Base-by-base conservation (phyloP, 2,329 filamentous ascomycete species). In the Kalaharituber pfeilii region DNA sequence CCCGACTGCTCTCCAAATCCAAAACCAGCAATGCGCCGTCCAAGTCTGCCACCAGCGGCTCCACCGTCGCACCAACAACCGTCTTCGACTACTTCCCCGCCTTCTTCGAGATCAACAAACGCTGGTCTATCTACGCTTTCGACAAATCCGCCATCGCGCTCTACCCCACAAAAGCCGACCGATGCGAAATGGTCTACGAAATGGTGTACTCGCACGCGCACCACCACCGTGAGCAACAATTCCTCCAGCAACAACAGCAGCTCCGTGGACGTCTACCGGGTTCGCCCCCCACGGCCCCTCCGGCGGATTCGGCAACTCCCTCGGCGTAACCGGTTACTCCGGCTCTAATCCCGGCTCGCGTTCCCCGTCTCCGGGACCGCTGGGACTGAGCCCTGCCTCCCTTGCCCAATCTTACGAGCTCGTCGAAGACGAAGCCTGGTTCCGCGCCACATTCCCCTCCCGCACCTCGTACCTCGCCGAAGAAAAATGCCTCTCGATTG, bases 71-170 rank as follows among this genome's bases (percentile, higher is more conserved):
- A n/a, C 11, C 42, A 20, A 47, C 42, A 6, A 47, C 24, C 6
- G 13, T 13, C 42, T 47, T 47, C 42, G 24, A 6, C 18, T 44
- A 56, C 11, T 52, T 58, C 25, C 24, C 28, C 15, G 56, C 56
- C 8, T 58, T 58, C 47, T 49, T 58, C 13, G 54, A 56, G 15
- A 58, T 56, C 47, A 58, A 56, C 30, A 30, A 50, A 4, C 56
- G 53, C 49, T 58, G 54, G 54, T 56, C 54, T 39, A 54, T 58
- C 20, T 58, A 56, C 29, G 56, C 56, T 22, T 58, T 58, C 47
- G 56, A 58, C 49, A 58, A 52, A 15, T 52, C 47, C 13, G 29
- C 56, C 18, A 51, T 58, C 3, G 45, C 51, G 13, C 24, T 56
- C 4, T 58, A 50, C 49, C 42, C 42, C n/a, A 24, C 28, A 3